A percentile compares a stretch with the other conserved stretches of the same genome.
These are phyloP conservation scores for Rhizopogon sp. DNA, from an alignment of 768 basidiomycete species.

Conservation along the genomic window DNA sequence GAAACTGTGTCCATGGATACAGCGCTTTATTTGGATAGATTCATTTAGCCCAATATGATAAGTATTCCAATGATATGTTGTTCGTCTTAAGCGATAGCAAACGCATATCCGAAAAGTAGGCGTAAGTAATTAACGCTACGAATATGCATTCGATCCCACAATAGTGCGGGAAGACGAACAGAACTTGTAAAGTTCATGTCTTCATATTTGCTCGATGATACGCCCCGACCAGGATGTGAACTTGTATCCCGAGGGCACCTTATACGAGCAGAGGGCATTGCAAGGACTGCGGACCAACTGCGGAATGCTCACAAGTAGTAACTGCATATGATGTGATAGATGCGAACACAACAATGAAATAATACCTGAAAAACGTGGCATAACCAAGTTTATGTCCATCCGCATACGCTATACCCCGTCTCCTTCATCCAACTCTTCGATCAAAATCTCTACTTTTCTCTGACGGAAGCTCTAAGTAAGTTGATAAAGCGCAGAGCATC, in stretches of 20 bases:
- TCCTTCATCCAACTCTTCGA: constrained; percentile 60
- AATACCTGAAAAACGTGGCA: constrained; percentile 1
- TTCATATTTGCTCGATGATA: constrained; percentile 73
- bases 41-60: neutral
- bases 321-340: constrained; percentile 1
- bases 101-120: neutral
- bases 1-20: neutral
- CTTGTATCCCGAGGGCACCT: constrained; percentile 71
- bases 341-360: neutral
- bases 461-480: constrained; percentile 18
- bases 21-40: too few species aligned
- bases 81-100: neutral
- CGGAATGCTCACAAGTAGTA: constrained; percentile 1
- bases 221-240: constrained; percentile 56
- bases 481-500: neutral
- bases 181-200: neutral
- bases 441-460: constrained; percentile 62
- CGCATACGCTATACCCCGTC: constrained; percentile 37
- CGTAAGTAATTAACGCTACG: neutral
- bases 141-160: neutral
- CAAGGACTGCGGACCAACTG: constrained; percentile 1
- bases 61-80: neutral
- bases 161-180: neutral
- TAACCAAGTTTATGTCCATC: neutral
- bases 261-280: constrained; percentile 50